Evolutionary conservation across 768 basidiomycete genomes (phyloP).

Genomic region (Heimioporus sp.): DNA sequence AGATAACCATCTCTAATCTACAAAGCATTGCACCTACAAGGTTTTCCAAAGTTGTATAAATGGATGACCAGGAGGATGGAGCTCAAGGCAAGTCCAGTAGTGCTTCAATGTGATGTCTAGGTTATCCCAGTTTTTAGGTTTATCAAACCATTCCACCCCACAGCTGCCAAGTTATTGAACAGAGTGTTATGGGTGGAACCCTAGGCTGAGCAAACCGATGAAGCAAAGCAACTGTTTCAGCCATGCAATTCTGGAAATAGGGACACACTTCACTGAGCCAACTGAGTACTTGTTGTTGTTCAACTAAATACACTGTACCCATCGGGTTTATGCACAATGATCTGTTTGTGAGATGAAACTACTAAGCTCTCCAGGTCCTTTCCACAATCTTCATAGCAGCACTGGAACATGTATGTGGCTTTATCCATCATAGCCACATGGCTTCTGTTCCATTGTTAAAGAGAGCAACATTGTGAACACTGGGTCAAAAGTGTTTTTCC

Average conservation of each 20-base stretch:
- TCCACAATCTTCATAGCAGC: too few species aligned
- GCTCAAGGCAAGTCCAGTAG: constrained; percentile 15
- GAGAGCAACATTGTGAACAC: not conserved
- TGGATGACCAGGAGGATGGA: constrained; percentile 22
- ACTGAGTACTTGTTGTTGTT: too few species aligned
- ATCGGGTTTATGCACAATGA: too few species aligned
- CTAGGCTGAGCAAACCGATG: constrained; percentile 2
- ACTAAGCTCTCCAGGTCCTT: too few species aligned
- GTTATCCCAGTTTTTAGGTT: constrained; percentile 11
- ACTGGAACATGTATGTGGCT: too few species aligned
- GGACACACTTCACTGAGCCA: too few species aligned
- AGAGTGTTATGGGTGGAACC: constrained; percentile 15
- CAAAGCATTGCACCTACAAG: constrained; percentile 20
- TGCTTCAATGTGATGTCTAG: constrained; percentile 14
- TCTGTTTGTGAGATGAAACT: too few species aligned
- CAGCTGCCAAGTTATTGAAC: constrained; percentile 19
- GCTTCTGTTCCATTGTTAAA: too few species aligned
- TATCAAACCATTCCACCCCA: constrained; percentile 13
- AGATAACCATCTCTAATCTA: constrained; percentile 21
- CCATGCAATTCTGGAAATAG: constrained; percentile 5
- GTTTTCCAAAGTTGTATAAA: constrained; percentile 7
- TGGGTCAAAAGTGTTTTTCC: not conserved
- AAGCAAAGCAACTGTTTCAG: constrained; percentile 9
- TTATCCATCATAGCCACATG: not conserved
- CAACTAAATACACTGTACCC: too few species aligned